Percentiles rank a stretch among this genome's conserved stretches.
These are phyloP conservation scores for Verticillium klebahnii DNA, from an alignment of 2,329 filamentous ascomycete genomes.

Conservation along the genomic window DNA sequence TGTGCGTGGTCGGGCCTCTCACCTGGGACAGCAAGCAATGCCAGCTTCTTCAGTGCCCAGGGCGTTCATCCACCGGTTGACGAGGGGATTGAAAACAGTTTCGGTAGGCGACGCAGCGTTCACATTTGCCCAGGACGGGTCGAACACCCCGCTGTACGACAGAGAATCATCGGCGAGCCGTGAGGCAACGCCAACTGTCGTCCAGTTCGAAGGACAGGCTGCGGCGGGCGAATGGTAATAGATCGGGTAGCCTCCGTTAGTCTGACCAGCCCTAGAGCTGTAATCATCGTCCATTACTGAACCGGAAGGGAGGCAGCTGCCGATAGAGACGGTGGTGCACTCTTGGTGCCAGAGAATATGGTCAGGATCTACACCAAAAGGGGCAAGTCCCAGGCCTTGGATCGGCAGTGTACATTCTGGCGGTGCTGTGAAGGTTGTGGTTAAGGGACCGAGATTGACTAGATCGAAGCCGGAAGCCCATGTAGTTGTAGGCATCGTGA, in stretches of 20 bases:
- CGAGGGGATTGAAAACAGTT: not conserved
- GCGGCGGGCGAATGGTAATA: constrained; percentile 18
- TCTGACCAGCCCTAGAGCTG: constrained; percentile 13
- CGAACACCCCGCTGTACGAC: not conserved
- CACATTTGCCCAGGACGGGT: not conserved
- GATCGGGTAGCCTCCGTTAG: constrained; percentile 10
- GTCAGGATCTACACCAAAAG: not conserved
- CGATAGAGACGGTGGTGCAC: not conserved
- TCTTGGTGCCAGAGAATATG: not conserved
- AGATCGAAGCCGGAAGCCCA: constrained; percentile 6
- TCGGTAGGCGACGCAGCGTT: not conserved
- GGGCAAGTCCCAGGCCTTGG: not conserved
- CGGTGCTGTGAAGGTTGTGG: constrained; percentile 21
- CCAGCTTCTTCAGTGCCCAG: not conserved
- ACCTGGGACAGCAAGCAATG: constrained; percentile 1
- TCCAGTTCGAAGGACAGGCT: constrained; percentile 17
- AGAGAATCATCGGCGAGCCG: not conserved
- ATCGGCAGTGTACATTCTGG: constrained; percentile 16
- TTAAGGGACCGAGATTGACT: constrained; percentile 24
- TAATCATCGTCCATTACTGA: constrained; percentile 12
- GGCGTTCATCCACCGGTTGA: not conserved
- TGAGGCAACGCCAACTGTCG: constrained; percentile 14
- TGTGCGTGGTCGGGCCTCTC: not conserved
- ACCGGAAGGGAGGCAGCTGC: not conserved
- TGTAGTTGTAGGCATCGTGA: not conserved